These are phyloP conservation scores for Ambrosiella xylebori DNA, from an alignment of 2,329 filamentous ascomycete genomes.

Conservation along the genomic window DNA sequence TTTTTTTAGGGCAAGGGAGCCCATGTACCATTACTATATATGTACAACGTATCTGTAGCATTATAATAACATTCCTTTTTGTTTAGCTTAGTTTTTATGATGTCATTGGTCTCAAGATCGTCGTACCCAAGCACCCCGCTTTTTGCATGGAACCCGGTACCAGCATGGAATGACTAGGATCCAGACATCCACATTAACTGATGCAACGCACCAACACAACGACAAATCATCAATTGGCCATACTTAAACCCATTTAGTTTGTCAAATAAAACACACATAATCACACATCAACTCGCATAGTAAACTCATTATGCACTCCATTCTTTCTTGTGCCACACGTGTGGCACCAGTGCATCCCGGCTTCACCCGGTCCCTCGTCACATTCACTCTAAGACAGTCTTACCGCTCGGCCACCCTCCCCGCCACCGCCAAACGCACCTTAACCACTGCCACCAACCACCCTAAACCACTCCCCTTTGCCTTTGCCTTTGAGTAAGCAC, in stretches of 20 bases:
- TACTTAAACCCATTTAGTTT: no score
- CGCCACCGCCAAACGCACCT: neutral
- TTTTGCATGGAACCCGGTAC: neutral
- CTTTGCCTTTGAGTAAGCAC: slow-evolving; percentile 23
- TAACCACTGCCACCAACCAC: neutral
- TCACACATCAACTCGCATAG: no score
- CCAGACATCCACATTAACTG: no score
- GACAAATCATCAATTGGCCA: no score
- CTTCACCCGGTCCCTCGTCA: neutral
- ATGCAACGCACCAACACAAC: no score
- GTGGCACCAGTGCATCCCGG: neutral
- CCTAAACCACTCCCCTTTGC: slow-evolving; percentile 20
- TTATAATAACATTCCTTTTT: neutral
- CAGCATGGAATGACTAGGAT: neutral
- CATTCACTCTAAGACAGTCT: neutral
- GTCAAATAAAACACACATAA: no score
- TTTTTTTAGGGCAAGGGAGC: neutral
- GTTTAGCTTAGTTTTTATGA: no score
- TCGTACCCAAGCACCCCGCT: neutral
- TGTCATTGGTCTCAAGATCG: no score
- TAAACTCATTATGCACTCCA: no score
- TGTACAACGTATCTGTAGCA: slow-evolving; percentile 4
- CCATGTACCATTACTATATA: slow-evolving; percentile 7
- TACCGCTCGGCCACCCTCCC: neutral
- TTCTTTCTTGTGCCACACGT: no score